Evolutionary conservation across 139 green algal genomes (phyloP).

Genomic region (Closterium sp.): DNA sequence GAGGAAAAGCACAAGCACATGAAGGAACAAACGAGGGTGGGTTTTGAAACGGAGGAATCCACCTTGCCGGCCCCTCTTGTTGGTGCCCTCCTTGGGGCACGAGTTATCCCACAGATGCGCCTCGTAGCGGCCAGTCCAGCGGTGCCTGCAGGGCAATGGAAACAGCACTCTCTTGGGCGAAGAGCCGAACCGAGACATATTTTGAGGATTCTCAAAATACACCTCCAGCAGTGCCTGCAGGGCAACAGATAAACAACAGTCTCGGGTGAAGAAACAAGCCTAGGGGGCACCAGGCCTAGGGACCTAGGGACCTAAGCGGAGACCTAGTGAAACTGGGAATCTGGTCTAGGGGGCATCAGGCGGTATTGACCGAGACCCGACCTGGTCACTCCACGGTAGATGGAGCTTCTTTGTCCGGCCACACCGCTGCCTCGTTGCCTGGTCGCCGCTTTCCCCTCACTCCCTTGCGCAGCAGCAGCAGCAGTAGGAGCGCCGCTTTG

Average conservation of each 20-base stretch:
- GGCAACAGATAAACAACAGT: background rate
- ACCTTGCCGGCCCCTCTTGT: constrained; percentile 44
- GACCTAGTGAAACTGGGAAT: no score
- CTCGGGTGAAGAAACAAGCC: no score
- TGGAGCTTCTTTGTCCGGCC: constrained; percentile 19
- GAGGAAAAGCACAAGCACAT: no score
- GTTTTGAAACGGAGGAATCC: background rate
- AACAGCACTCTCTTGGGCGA: background rate
- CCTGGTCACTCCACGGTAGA: constrained; percentile 34
- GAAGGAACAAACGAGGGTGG: background rate
- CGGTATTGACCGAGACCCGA: background rate
- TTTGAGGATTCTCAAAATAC: background rate
- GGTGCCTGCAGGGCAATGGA: constrained; percentile 26
- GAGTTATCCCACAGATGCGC: constrained; percentile 49
- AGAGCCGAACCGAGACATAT: background rate
- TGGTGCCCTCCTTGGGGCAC: constrained; percentile 21
- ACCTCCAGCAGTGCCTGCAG: no score
- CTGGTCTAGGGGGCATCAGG: background rate
- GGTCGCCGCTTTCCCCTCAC: background rate
- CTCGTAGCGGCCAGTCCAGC: constrained; percentile 42
- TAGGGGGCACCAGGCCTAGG: no score
- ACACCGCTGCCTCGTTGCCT: background rate
- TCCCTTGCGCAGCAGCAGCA: background rate
- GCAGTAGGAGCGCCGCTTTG: background rate
- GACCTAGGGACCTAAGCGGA: no score